Evolutionary conservation across 805 yeast genomes (phyloP).

Genomic region (Yarrowia porcina): DNA sequence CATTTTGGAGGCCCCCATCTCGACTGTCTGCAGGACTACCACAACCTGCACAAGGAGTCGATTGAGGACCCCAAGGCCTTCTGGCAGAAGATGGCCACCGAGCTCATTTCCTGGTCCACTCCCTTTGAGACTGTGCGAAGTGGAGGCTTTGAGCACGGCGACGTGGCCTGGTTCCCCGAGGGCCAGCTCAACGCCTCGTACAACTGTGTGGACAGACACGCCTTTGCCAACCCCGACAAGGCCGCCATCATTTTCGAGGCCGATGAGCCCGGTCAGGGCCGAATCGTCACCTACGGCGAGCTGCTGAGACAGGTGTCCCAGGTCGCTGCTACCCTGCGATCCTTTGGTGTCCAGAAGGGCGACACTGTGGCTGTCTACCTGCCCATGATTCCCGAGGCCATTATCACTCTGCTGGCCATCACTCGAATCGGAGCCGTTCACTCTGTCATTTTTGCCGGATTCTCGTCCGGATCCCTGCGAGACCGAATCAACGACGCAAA

Average conservation of each 20-base stretch:
- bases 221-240: slow-evolving; percentile 79
- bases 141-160: slow-evolving; percentile 72
- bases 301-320: slow-evolving; percentile 78
- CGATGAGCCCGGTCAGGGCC: slow-evolving; percentile 76
- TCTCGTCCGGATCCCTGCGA: slow-evolving; percentile 84
- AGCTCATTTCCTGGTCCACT: slow-evolving; percentile 73
- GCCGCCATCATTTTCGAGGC: slow-evolving; percentile 76
- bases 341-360: slow-evolving; percentile 88
- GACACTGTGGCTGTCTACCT: slow-evolving; percentile 94
- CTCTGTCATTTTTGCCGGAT: slow-evolving; percentile 95
- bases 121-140: slow-evolving; percentile 61
- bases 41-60: slow-evolving; percentile 65
- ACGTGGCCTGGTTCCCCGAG: slow-evolving; percentile 88
- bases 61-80: slow-evolving; percentile 75
- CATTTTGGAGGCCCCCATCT: slow-evolving; percentile 60
- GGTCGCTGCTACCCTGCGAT: slow-evolving; percentile 76
- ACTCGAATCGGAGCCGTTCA: slow-evolving; percentile 94
- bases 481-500: slow-evolving; percentile 90
- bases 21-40: slow-evolving; percentile 62
- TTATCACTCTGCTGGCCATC: slow-evolving; percentile 90
- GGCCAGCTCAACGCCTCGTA: slow-evolving; percentile 92
- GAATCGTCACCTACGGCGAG: slow-evolving; percentile 78
- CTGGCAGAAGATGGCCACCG: slow-evolving; percentile 72
- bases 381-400: slow-evolving; percentile 97
- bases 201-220: slow-evolving; percentile 95